Percentiles rank a stretch among this genome's conserved stretches.
Evolutionary conservation across 768 basidiomycete species (phyloP).

Genomic region (Lentinus brumalis): DNA sequence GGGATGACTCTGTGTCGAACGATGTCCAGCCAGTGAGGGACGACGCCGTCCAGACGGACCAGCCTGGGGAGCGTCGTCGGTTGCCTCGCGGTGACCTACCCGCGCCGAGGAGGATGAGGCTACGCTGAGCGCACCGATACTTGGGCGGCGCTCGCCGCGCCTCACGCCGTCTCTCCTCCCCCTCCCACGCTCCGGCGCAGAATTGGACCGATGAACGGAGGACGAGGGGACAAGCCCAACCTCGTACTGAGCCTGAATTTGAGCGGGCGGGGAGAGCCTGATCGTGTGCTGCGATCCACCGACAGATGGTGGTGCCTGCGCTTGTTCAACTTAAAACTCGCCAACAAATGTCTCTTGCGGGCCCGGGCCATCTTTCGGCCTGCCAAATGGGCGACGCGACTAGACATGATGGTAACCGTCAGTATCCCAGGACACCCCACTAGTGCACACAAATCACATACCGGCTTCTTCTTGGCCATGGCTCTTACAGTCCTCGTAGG

Average conservation of each 20-base stretch:
- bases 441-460: background rate
- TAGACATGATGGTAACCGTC: background rate
- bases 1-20: conserved; percentile 1
- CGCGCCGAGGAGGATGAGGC: background rate
- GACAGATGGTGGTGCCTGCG: background rate
- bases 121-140: background rate
- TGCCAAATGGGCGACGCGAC: conserved; percentile 16
- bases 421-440: background rate
- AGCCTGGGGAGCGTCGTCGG: background rate
- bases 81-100: background rate
- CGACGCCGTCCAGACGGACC: conserved; percentile 1
- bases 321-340: conserved; percentile 4
- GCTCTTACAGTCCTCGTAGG: background rate
- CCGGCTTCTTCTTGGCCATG: conserved; percentile 12
- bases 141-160: background rate
- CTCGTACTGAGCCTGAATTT: background rate
- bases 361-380: conserved; percentile 8
- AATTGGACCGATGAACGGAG: background rate
- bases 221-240: too few relatives aligned
- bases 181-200: background rate
- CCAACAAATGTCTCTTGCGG: conserved; percentile 13
- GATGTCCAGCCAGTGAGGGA: conserved; percentile 1
- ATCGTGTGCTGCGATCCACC: background rate
- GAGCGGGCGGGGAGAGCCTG: background rate
- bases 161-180: background rate